Percentiles rank a stretch among this genome's conserved stretches.
Conservation (phyloP, 208 protist genomes). For the Phytomonas sp. region DNA sequence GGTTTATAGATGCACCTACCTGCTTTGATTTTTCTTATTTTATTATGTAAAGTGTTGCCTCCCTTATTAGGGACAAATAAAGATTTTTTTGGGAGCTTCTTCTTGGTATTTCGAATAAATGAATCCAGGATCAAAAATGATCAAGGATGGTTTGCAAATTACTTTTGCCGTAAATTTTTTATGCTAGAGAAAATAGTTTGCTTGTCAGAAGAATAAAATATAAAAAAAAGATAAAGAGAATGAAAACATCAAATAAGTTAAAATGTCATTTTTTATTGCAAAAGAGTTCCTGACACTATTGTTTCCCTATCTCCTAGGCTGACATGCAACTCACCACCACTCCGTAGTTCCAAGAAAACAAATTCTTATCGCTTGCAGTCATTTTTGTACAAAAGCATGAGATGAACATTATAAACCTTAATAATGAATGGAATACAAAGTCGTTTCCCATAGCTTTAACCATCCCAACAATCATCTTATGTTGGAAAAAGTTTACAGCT, state of each 20-base stretch:
- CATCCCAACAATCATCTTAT: constrained; percentile 1
- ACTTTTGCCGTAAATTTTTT: constrained; percentile 2
- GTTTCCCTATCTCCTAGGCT: too few relatives aligned
- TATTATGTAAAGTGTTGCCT: neutral
- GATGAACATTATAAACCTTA: neutral
- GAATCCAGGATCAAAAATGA: constrained; percentile 8
- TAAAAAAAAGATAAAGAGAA: constrained; percentile 9
- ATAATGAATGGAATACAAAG: neutral
- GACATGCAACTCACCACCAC: too few relatives aligned
- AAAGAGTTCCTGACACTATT: neutral
- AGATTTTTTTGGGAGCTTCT: neutral
- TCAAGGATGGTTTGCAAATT: constrained; percentile 1
- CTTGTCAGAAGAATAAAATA: constrained; percentile 7
- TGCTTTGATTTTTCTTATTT: neutral
- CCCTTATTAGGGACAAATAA: neutral
- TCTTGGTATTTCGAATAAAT: neutral
- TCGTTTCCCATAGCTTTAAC: neutral
- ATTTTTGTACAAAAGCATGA: neutral
- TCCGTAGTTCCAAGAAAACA: neutral
- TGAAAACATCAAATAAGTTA: neutral
- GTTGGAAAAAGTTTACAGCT: neutral
- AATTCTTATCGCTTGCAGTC: neutral
- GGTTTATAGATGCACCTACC: neutral
- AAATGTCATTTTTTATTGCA: neutral
- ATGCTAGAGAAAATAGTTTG: neutral